Conservation (phyloP, 805 yeast genomes). For the Teunomyces pallodes region DNA sequence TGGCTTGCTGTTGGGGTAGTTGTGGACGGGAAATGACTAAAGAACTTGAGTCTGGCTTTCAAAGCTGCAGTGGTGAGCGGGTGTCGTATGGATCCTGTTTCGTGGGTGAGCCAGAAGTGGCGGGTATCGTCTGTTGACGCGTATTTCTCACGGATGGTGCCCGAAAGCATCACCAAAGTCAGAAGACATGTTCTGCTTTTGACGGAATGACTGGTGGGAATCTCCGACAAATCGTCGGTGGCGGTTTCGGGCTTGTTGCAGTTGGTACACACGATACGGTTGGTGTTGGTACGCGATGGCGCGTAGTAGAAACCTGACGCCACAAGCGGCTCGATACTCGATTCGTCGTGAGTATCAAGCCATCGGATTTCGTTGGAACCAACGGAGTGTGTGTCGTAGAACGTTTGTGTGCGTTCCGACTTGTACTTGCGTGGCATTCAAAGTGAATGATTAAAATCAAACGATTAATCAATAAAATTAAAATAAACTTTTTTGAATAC, state of each 20-base stretch:
- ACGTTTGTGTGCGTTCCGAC: slow-evolving; percentile 18
- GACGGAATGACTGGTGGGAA: slow-evolving; percentile 8
- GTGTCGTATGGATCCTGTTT: slow-evolving; percentile 2
- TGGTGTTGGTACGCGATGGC: slow-evolving; percentile 45
- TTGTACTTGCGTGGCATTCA: slow-evolving; percentile 10
- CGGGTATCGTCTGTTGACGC: slow-evolving; percentile 1
- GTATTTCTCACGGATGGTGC: slow-evolving; percentile 8
- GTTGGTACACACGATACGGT: slow-evolving; percentile 56
- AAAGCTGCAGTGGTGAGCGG: slow-evolving; percentile 6
- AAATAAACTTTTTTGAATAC: no score
- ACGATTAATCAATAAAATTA: no score
- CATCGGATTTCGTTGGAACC: slow-evolving; percentile 15
- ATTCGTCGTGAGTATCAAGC: slow-evolving; percentile 14
- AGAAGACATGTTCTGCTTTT: slow-evolving; percentile 9
- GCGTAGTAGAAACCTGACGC: slow-evolving; percentile 60
- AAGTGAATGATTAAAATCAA: no score
- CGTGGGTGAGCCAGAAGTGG: slow-evolving; percentile 9
- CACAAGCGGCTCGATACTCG: slow-evolving; percentile 40
- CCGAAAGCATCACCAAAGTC: slow-evolving; percentile 10
- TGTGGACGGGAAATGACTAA: slow-evolving; percentile 5
- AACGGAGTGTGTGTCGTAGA: slow-evolving; percentile 12
- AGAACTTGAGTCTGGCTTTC: slow-evolving; percentile 7
- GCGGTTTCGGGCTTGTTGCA: slow-evolving; percentile 33
- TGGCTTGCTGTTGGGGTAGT: background rate
- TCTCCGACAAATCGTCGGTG: background rate